Conservation (phyloP, 257 asterid genomes). For the Scutellaria baicalensis region DNA sequence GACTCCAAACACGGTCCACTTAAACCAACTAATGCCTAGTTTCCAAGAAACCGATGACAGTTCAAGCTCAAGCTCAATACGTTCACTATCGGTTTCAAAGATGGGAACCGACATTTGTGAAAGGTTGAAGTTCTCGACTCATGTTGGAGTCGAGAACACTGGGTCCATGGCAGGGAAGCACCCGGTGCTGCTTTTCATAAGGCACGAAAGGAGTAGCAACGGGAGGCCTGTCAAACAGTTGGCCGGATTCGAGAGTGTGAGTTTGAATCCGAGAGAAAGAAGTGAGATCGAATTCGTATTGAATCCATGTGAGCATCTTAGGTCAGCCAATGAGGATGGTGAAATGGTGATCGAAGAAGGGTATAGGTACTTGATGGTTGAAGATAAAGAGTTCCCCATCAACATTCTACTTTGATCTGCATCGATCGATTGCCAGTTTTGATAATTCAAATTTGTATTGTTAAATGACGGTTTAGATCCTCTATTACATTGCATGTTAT, state of each 20-base stretch:
- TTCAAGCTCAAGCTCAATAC: slow-evolving; percentile 16
- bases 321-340: slow-evolving; percentile 60
- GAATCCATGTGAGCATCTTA: slow-evolving; percentile 70
- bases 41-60: not conserved
- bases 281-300: slow-evolving; percentile 36
- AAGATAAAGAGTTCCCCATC: slow-evolving; percentile 46
- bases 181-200: slow-evolving; percentile 51
- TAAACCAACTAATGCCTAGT: slow-evolving; percentile 22
- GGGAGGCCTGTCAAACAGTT: slow-evolving; percentile 44
- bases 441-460: not conserved
- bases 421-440: not conserved
- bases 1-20: slow-evolving; percentile 45
- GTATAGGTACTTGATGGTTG: slow-evolving; percentile 40
- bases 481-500: too few species aligned
- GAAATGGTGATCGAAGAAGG: slow-evolving; percentile 66
- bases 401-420: slow-evolving; percentile 36
- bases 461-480: too few species aligned
- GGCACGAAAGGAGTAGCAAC: slow-evolving; percentile 13
- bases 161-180: slow-evolving; percentile 59
- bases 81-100: slow-evolving; percentile 29
- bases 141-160: slow-evolving; percentile 44
- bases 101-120: slow-evolving; percentile 41
- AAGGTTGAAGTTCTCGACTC: slow-evolving; percentile 42
- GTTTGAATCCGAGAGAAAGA: slow-evolving; percentile 36
- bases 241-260: slow-evolving; percentile 60